Conservation (phyloP, 306 rosid species). For the Gillenia trifoliata region DNA sequence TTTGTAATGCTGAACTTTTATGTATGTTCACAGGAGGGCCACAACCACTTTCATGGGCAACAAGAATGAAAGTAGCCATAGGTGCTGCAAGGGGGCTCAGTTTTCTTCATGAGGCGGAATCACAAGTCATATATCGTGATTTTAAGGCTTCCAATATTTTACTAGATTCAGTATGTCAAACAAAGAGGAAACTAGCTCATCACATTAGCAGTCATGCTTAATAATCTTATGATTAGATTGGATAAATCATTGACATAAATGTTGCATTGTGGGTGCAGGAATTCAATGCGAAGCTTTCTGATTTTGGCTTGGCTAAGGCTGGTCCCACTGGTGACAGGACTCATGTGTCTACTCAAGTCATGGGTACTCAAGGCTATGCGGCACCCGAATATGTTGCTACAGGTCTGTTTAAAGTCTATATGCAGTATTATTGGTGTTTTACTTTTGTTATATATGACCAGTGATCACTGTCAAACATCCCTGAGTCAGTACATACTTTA, state of each 20-base stretch:
- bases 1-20: not conserved
- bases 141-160: conserved; percentile 95
- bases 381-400: conserved; percentile 98
- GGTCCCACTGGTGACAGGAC: conserved; percentile 97
- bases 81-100: conserved; percentile 93
- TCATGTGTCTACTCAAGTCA: conserved; percentile 91
- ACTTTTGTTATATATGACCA: not conserved
- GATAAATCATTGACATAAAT: conserved; percentile 5
- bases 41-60: conserved; percentile 82
- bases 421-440: conserved; percentile 8
- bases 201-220: not conserved
- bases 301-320: conserved; percentile 91
- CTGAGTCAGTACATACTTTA: not conserved
- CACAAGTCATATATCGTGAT: conserved; percentile 94
- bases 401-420: conserved; percentile 42
- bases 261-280: conserved; percentile 47
- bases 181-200: conserved; percentile 1
- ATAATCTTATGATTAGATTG: not conserved
- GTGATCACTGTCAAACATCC: not conserved
- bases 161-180: conserved; percentile 65
- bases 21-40: conserved; percentile 66
- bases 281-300: conserved; percentile 85
- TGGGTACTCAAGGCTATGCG: conserved; percentile 96
- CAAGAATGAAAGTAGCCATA: conserved; percentile 87
- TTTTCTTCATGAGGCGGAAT: conserved; percentile 88